phyloP scores from a whole-genome alignment of 441 rosid species.

The Populus tomentosa region DNA sequence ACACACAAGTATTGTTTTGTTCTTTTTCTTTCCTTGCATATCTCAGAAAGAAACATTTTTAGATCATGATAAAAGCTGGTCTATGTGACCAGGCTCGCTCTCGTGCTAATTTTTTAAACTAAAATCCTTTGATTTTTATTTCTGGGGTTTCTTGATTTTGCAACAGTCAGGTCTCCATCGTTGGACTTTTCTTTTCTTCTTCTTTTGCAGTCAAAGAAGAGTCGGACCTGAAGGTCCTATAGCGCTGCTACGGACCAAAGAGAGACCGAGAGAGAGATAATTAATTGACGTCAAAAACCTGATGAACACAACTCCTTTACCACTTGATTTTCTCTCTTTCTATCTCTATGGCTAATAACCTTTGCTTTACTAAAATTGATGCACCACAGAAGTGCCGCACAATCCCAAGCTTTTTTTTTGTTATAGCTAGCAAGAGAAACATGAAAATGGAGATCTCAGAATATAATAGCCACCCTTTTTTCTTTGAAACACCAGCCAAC shows the following conservation, averaged over 20 bases:
- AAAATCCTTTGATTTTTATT: conserved; percentile 15
- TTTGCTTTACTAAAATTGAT: conserved; percentile 16
- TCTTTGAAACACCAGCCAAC: conserved; percentile 1
- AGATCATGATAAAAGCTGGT: conserved; percentile 29
- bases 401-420: conserved; percentile 9
- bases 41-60: conserved; percentile 8
- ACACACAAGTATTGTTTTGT: neutral
- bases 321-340: conserved; percentile 12
- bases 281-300: neutral
- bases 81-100: conserved; percentile 20
- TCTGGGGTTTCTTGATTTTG: conserved; percentile 27
- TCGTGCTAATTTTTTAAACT: conserved; percentile 10
- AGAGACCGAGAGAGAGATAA: conserved; percentile 5
- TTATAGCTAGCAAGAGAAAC: conserved; percentile 1
- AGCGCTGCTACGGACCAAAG: conserved; percentile 9
- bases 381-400: conserved; percentile 5
- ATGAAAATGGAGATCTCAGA: conserved; percentile 12
- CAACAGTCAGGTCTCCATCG: conserved; percentile 61
- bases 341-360: conserved; percentile 4
- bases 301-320: conserved; percentile 32
- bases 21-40: neutral
- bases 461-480: neutral
- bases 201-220: conserved; percentile 56
- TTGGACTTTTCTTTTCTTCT: conserved; percentile 33
- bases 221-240: conserved; percentile 38